A percentile compares a stretch with the other conserved stretches of the same genome.
Evolutionary conservation across 495 filamentous ascomycete genomes (phyloP).

Genomic region (Tuber microsphaerosporum): DNA sequence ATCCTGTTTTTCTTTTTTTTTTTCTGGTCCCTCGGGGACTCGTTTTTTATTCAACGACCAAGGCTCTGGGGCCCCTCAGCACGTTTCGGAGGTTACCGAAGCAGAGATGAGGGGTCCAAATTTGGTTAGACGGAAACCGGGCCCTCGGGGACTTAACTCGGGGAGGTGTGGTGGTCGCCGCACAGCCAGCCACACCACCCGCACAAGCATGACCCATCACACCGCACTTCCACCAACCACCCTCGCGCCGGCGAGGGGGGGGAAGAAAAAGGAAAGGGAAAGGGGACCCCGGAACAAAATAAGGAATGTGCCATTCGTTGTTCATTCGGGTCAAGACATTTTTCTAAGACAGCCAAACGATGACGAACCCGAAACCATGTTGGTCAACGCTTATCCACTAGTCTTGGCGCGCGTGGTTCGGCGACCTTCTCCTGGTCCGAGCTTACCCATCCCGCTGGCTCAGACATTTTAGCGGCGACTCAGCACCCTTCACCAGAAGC

Average conservation of each 20-base stretch:
- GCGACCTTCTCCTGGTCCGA: slow-evolving; percentile 34
- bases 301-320: background rate
- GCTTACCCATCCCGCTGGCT: slow-evolving; percentile 17
- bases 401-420: slow-evolving; percentile 17
- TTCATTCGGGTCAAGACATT: background rate
- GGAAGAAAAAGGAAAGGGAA: background rate
- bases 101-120: slow-evolving; percentile 9
- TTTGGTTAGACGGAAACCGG: slow-evolving; percentile 24
- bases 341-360: background rate
- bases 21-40: slow-evolving; percentile 9
- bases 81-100: slow-evolving; percentile 30
- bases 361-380: slow-evolving; percentile 4
- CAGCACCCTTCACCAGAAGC: background rate
- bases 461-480: slow-evolving; percentile 1
- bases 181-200: background rate
- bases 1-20: slow-evolving; percentile 5
- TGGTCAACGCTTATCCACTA: slow-evolving; percentile 4
- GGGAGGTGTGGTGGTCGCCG: slow-evolving; percentile 23
- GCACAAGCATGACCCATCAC: background rate
- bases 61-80: slow-evolving; percentile 21
- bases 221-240: background rate
- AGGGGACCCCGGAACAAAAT: background rate
- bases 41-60: slow-evolving; percentile 24
- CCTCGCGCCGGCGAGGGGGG: background rate
- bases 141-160: slow-evolving; percentile 38